Conservation (phyloP, 1,284 basidiomycete species). For the Xerocomus amazonicus region DNA sequence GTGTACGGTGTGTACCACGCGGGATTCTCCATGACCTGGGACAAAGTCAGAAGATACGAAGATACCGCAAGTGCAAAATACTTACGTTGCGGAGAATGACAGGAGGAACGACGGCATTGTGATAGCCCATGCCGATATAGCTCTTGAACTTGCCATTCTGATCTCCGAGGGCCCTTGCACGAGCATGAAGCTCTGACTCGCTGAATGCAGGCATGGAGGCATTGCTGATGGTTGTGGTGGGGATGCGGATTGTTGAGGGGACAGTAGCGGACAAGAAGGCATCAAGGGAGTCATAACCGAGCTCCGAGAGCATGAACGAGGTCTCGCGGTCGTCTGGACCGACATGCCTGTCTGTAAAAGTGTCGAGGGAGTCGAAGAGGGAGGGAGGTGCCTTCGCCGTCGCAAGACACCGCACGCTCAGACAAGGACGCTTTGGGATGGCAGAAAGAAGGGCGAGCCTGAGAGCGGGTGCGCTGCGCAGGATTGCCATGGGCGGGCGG, state of each 20-base stretch:
- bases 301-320: slow-evolving; percentile 69
- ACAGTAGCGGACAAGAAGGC: slow-evolving; percentile 81
- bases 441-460: slow-evolving; percentile 23
- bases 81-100: slow-evolving; percentile 90
- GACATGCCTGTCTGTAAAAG: slow-evolving; percentile 84
- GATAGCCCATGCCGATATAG: slow-evolving; percentile 98
- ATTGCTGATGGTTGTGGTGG: slow-evolving; percentile 59
- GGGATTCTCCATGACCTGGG: slow-evolving; percentile 92
- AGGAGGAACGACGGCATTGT: slow-evolving; percentile 89
- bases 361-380: slow-evolving; percentile 80
- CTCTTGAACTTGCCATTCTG: slow-evolving; percentile 85
- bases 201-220: slow-evolving; percentile 71
- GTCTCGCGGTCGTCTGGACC: slow-evolving; percentile 81
- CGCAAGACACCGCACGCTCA: slow-evolving; percentile 44
- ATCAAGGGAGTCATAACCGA: slow-evolving; percentile 86
- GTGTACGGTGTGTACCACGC: slow-evolving; percentile 99
- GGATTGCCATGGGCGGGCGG: slow-evolving; percentile 40
- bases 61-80: slow-evolving; percentile 7
- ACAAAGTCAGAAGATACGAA: slow-evolving; percentile 5
- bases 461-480: slow-evolving; percentile 44
- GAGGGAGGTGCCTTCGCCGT: slow-evolving; percentile 56
- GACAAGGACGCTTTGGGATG: slow-evolving; percentile 17
- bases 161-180: slow-evolving; percentile 74
- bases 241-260: slow-evolving; percentile 74
- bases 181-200: slow-evolving; percentile 80